Evolutionary conservation across 768 basidiomycete genomes (phyloP), one percentile per base, ranked within the genome.

Genomic region (Trametes gibbosa): DNA sequence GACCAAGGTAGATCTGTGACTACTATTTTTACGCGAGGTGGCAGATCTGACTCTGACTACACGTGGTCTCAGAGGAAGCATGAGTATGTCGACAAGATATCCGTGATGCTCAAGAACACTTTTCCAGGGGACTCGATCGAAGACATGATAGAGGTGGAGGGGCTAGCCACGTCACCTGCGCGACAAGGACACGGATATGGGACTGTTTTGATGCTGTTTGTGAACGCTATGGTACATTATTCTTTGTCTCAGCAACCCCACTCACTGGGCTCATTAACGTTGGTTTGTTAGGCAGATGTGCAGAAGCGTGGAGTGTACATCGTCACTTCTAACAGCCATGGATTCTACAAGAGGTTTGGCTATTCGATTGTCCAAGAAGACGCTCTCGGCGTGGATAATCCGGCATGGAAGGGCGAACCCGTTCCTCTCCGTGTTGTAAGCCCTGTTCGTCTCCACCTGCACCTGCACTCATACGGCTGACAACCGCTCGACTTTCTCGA

Each of bases 151-250:
- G 53, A 54, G 24, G 29, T 61, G 9, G 25, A 29, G 2, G 41
- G 46, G 1, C 47, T 61, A 17, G 46, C 47, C 1, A 61, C 59
- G 2, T 35, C 53, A 7, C 53, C 53, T 3, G 42, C 35, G 19
- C 42, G 42, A 17, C 59, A 61, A 32, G 59, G 59, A 10, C 25
- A 19, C 5, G 59, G 59, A 16, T 61, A 55, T 21, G 59, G 47
- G 19, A 49, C 53, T 3, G 23, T 29, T 5, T 41, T 61, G 29
- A 50, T 56, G 59, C 35, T 23, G n/a, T 19, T 35, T 10, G 53
- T 53, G 17, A 42, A 50, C 23, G 53, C 25, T 3, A 27, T 43
- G 48, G 59, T 61, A 7, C 5, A 35, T 16, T 5, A 35, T 16
- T 17, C 50, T 5, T 6, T 16, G 16, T 3, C n/a, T 8, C 1